A percentile compares a stretch with the other conserved stretches of the same genome.
These are phyloP conservation scores for Rhizodiscina lignyota DNA, from an alignment of 495 filamentous ascomycete species.

Conservation along the genomic window DNA sequence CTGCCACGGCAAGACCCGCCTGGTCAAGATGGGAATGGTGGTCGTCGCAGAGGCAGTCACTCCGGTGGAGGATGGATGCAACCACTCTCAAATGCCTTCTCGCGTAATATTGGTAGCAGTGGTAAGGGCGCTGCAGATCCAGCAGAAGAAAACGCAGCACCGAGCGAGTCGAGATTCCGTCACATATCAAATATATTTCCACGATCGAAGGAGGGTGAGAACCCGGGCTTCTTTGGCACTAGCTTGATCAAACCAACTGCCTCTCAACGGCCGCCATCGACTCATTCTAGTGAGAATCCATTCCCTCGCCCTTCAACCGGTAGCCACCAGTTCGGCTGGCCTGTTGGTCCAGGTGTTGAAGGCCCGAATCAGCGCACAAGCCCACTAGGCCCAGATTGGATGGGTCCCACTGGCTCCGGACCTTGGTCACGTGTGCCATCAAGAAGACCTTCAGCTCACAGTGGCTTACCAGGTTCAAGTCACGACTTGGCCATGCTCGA, in stretches of 20 bases:
- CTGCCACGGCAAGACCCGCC: slow-evolving; percentile 20
- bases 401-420: slow-evolving; percentile 6
- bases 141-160: too few species aligned
- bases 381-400: slow-evolving; percentile 11
- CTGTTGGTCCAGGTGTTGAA: slow-evolving; percentile 8
- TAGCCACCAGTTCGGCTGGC: slow-evolving; percentile 16
- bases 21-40: slow-evolving; percentile 8
- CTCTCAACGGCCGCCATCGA: too few species aligned
- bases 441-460: slow-evolving; percentile 20
- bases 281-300: too few species aligned
- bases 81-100: slow-evolving; percentile 6
- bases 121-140: too few species aligned
- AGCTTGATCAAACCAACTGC: too few species aligned
- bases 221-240: too few species aligned
- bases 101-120: too few species aligned
- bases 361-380: too few species aligned
- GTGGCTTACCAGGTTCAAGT: slow-evolving; percentile 17
- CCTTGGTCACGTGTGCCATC: slow-evolving; percentile 19
- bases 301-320: slow-evolving; percentile 21
- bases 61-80: slow-evolving; percentile 13
- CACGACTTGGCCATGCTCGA: too few species aligned
- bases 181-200: too few species aligned
- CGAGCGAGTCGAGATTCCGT: too few species aligned
- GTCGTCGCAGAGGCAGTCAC: slow-evolving; percentile 9
- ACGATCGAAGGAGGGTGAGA: too few species aligned